These are phyloP conservation scores for Corylus americana DNA, from an alignment of 306 rosid genomes.

Conservation along the genomic window DNA sequence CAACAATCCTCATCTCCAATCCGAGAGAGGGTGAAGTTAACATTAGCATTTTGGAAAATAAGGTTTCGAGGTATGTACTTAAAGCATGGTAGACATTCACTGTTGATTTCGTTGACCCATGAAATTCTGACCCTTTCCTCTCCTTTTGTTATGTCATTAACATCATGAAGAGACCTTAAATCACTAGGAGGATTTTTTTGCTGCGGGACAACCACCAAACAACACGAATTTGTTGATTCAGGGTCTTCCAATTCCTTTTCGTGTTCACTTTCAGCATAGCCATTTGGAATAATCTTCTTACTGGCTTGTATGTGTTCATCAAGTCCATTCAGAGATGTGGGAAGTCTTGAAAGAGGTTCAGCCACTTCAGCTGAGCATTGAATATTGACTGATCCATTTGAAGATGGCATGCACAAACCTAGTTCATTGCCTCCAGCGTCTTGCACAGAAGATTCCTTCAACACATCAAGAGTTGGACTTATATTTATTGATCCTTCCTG, in stretches of 20 bases:
- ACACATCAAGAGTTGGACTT: conserved; percentile 39
- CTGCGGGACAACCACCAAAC: conserved; percentile 46
- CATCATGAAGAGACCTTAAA: conserved; percentile 41
- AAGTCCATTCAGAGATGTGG: conserved; percentile 28
- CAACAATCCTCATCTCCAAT: conserved; percentile 71
- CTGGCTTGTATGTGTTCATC: conserved; percentile 27
- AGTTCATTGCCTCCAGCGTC: conserved; percentile 40
- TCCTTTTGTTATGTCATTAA: conserved; percentile 73
- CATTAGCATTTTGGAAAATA: conserved; percentile 61
- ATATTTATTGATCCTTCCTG: conserved; percentile 57
- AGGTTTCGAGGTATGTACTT: conserved; percentile 59
- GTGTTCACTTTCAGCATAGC: conserved; percentile 32
- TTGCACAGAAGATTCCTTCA: conserved; percentile 38
- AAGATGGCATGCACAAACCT: conserved; percentile 27
- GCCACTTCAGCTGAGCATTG: conserved; percentile 29
- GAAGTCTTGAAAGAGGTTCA: conserved; percentile 29
- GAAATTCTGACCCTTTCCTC: conserved; percentile 73
- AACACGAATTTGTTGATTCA: conserved; percentile 27
- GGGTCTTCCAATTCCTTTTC: conserved; percentile 35
- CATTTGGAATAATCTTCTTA: conserved; percentile 31
- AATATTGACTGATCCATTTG: conserved; percentile 43
- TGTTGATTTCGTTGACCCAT: conserved; percentile 60
- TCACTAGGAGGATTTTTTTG: conserved; percentile 42
- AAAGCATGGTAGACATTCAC: conserved; percentile 57
- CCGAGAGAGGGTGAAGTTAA: conserved; percentile 55